Evolutionary conservation across 345 rosid genomes (phyloP).

Genomic region (Leavenworthia alabamica): DNA sequence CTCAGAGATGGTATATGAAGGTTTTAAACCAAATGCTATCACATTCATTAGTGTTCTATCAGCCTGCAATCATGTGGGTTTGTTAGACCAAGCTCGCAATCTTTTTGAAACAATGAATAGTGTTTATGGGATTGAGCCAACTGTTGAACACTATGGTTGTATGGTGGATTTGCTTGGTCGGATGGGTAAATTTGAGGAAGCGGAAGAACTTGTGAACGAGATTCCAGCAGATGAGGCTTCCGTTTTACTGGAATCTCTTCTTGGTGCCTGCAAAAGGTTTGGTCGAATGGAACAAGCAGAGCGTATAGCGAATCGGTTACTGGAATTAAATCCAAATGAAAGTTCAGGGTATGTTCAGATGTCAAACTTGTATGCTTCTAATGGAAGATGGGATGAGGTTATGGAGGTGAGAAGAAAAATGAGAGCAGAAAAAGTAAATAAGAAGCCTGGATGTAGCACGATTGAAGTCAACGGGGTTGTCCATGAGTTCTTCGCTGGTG

Average conservation of each 20-base stretch:
- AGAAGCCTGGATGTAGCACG: constrained; percentile 43
- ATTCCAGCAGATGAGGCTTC: constrained; percentile 31
- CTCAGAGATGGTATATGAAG: constrained; percentile 45
- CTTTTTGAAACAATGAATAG: constrained; percentile 37
- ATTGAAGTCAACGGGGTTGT: constrained; percentile 42
- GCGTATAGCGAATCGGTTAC: constrained; percentile 29
- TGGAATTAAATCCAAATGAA: constrained; percentile 29
- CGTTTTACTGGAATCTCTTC: constrained; percentile 31
- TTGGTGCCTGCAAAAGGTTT: constrained; percentile 42
- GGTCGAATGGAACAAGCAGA: constrained; percentile 39
- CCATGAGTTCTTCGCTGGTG: constrained; percentile 44
- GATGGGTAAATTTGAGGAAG: constrained; percentile 38
- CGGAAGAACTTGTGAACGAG: constrained; percentile 31
- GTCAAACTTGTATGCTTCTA: constrained; percentile 39
- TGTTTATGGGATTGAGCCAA: constrained; percentile 39
- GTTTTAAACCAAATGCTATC: constrained; percentile 37
- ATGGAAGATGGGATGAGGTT: constrained; percentile 40
- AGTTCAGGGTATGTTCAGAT: constrained; percentile 36
- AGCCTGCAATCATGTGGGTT: constrained; percentile 52
- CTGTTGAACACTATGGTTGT: constrained; percentile 44
- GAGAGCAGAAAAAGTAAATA: constrained; percentile 31
- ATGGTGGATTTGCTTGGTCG: constrained; percentile 52
- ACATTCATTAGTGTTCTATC: constrained; percentile 40
- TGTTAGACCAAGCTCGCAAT: constrained; percentile 38
- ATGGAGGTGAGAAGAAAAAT: constrained; percentile 30